Evolutionary conservation across 2,329 filamentous ascomycete genomes (phyloP).

Genomic region (Biscogniauxia mediterranea): DNA sequence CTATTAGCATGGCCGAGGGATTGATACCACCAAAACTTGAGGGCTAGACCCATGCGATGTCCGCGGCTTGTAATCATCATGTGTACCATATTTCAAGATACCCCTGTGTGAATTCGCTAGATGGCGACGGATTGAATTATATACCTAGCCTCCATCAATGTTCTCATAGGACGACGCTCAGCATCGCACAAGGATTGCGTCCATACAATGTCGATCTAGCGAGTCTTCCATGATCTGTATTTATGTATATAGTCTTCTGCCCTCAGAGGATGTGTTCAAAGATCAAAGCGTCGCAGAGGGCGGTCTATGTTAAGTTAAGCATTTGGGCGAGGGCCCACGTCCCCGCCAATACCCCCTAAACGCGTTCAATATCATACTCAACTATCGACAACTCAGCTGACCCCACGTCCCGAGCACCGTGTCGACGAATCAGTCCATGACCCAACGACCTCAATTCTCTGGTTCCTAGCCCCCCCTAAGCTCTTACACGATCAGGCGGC

Average conservation of each 20-base stretch:
- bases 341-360: not conserved
- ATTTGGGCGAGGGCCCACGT: not conserved
- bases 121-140: conserved; percentile 15
- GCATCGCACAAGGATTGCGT: not conserved
- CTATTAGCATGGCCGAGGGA: conserved; percentile 74
- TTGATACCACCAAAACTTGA: conserved; percentile 59
- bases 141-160: too few species aligned
- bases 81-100: conserved; percentile 18
- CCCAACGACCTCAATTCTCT: not conserved
- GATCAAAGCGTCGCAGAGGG: not conserved
- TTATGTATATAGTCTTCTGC: too few species aligned
- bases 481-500: not conserved
- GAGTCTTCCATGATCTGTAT: too few species aligned
- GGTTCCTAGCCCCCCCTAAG: not conserved
- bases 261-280: too few species aligned
- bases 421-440: not conserved
- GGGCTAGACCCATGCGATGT: conserved; percentile 34
- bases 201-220: too few species aligned
- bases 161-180: too few species aligned
- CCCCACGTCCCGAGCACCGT: not conserved
- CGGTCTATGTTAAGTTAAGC: not conserved
- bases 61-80: not conserved
- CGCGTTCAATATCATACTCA: not conserved
- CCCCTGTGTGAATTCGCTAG: conserved; percentile 17
- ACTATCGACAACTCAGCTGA: not conserved